Evolutionary conservation across 1,284 basidiomycete genomes (phyloP).

Genomic region (Leccinum brunneo-olivaceum): DNA sequence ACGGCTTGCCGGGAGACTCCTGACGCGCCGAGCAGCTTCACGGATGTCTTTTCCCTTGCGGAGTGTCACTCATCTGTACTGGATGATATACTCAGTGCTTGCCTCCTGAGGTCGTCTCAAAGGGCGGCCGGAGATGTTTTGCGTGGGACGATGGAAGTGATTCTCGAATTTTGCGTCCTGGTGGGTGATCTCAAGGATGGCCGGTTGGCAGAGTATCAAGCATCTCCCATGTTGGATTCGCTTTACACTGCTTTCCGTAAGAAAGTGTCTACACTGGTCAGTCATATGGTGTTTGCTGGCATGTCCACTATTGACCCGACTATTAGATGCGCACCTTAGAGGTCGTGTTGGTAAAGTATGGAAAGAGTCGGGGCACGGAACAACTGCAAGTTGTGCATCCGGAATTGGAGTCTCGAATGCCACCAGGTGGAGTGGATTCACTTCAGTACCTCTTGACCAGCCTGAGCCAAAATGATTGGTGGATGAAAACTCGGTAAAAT

Average conservation of each 20-base stretch:
- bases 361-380: constrained; percentile 18
- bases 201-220: constrained; percentile 53
- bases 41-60: constrained; percentile 73
- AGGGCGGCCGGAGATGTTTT: constrained; percentile 62
- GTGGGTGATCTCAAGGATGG: constrained; percentile 55
- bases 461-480: constrained; percentile 45
- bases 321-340: constrained; percentile 18
- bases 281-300: constrained; percentile 22
- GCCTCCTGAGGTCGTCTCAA: constrained; percentile 70
- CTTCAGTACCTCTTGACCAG: constrained; percentile 42
- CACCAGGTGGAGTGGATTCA: constrained; percentile 43
- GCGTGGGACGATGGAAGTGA: constrained; percentile 55
- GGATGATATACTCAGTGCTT: constrained; percentile 73
- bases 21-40: constrained; percentile 32
- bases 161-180: constrained; percentile 66
- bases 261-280: constrained; percentile 54
- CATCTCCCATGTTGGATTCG: constrained; percentile 47
- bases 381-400: constrained; percentile 20
- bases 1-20: constrained; percentile 26
- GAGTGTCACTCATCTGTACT: constrained; percentile 64
- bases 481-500: constrained; percentile 26
- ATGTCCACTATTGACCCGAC: constrained; percentile 3
- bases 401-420: constrained; percentile 24
- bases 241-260: constrained; percentile 49
- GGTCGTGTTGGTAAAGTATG: constrained; percentile 34